Evolutionary conservation across 495 filamentous ascomycete species (phyloP).

Genomic region (Neurospora sp.): DNA sequence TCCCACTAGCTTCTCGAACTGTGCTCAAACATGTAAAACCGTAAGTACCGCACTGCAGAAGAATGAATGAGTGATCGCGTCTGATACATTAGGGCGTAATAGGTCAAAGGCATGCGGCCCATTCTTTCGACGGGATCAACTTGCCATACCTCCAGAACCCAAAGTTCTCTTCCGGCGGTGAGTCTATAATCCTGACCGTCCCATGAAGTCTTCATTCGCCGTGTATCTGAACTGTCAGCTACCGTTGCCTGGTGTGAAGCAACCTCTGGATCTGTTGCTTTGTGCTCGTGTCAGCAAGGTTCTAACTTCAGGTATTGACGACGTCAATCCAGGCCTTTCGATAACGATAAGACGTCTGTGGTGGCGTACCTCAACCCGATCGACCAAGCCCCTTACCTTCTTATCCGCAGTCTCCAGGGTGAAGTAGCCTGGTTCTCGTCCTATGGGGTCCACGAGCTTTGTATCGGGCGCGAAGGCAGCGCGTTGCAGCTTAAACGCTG

Average conservation of each 20-base stretch:
- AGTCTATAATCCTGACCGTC: neutral
- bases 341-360: conserved; percentile 41
- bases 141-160: conserved; percentile 32
- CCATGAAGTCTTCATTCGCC: neutral
- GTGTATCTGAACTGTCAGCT: neutral
- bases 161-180: conserved; percentile 44
- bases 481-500: conserved; percentile 39
- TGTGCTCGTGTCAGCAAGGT: neutral
- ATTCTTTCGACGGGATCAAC: conserved; percentile 30
- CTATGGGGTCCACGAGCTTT: conserved; percentile 40
- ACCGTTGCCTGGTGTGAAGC: neutral
- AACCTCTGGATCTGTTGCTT: neutral
- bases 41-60: conserved; percentile 4
- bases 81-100: neutral
- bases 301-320: neutral
- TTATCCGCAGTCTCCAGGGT: conserved; percentile 28
- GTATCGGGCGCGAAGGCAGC: conserved; percentile 35
- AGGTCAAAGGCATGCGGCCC: conserved; percentile 29
- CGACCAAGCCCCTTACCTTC: conserved; percentile 32
- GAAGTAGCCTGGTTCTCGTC: conserved; percentile 36
- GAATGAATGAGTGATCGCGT: neutral
- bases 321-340: conserved; percentile 30
- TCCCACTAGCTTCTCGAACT: conserved; percentile 39
- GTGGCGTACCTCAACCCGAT: conserved; percentile 33
- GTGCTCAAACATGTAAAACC: conserved; percentile 32